Evolutionary conservation across 768 basidiomycete genomes (phyloP).

Genomic region (Mycena metata): DNA sequence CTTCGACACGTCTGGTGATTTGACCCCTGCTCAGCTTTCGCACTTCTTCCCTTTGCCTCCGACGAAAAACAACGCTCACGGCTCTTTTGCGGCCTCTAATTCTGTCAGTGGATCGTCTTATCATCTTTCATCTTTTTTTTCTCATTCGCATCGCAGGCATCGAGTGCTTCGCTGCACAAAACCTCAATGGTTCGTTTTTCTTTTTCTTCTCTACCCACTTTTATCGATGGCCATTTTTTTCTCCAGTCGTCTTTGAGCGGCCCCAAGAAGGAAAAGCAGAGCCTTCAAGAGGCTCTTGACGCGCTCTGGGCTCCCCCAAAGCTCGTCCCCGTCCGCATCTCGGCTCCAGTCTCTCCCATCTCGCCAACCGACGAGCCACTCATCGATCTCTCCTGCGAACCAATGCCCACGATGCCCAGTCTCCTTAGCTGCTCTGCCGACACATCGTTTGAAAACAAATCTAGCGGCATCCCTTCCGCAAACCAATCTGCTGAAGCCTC

Average conservation of each 20-base stretch:
- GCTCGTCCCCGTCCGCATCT: slow-evolving; percentile 30
- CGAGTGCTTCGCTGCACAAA: slow-evolving; percentile 13
- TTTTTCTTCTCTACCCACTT: not conserved
- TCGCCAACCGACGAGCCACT: slow-evolving; percentile 13
- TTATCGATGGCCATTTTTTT: not conserved
- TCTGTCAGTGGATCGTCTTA: slow-evolving; percentile 10
- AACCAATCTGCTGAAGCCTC: slow-evolving; percentile 21
- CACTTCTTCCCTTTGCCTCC: slow-evolving; percentile 37
- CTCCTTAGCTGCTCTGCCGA: slow-evolving; percentile 21
- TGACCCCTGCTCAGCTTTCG: slow-evolving; percentile 31
- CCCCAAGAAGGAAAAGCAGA: not conserved
- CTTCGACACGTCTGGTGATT: slow-evolving; percentile 44
- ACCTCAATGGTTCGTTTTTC: slow-evolving; percentile 20
- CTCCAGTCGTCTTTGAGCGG: slow-evolving; percentile 23
- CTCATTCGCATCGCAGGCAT: slow-evolving; percentile 4
- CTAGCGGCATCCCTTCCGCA: slow-evolving; percentile 5
- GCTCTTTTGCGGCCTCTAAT: slow-evolving; percentile 9
- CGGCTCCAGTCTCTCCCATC: slow-evolving; percentile 26
- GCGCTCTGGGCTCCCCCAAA: slow-evolving; percentile 36
- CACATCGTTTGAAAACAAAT: slow-evolving; percentile 26
- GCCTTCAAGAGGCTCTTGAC: slow-evolving; percentile 34
- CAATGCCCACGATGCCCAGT: slow-evolving; percentile 25
- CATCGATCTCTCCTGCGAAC: slow-evolving; percentile 33
- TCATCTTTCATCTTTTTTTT: not conserved
- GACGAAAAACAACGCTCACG: slow-evolving; percentile 6